Evolutionary conservation across 1,284 basidiomycete species (phyloP), one percentile per base, ranked within the genome.

Genomic region (Uromyces viciae-fabae): DNA sequence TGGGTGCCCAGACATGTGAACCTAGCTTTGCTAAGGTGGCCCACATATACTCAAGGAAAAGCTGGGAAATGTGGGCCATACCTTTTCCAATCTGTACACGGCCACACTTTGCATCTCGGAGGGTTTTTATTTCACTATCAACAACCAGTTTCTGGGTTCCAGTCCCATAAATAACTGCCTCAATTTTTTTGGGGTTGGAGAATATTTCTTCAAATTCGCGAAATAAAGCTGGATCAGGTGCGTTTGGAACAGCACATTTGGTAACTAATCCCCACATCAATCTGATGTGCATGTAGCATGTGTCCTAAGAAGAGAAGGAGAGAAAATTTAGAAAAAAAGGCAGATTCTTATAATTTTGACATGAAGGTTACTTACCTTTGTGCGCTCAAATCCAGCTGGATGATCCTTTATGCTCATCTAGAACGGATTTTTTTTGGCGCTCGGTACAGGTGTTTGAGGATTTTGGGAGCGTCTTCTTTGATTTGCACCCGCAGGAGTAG

Each of bases 241-340:
- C 15, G 43, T 7, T 15, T 52, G 76, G 76, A 3, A 78, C 66
- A 0, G 66, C 42, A 4, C 66, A 14, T 56, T 33, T 15, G n/a
- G 68, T 43, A 7, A 78, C 17, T 25, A 78, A 46, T 5, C 75
- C 75, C 75, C 75, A 78, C 25, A 78, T 15, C 2, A 78, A 9
- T 33, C 42, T 62, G 42, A 78, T 78, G 54, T 78, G 76, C 0
- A 78, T 14, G 38, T 69, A 46, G n/a, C 69, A 78, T 2, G 66
- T 66, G 54, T 79, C 68, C 68, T 79, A 42, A 60, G 8, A 38
- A 46, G 14, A 22, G 3, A 9, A 17, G 8, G 31, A 38, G 31
- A 15, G 3, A 36, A 38, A 64, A n/a, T n/a, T n/a, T n/a, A n/a
- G n/a, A n/a, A n/a, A n/a, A n/a, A n/a, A n/a, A n/a, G n/a, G n/a